Evolutionary conservation across 129 eudicot genomes (phyloP).

Genomic region (Tagetes erecta): DNA sequence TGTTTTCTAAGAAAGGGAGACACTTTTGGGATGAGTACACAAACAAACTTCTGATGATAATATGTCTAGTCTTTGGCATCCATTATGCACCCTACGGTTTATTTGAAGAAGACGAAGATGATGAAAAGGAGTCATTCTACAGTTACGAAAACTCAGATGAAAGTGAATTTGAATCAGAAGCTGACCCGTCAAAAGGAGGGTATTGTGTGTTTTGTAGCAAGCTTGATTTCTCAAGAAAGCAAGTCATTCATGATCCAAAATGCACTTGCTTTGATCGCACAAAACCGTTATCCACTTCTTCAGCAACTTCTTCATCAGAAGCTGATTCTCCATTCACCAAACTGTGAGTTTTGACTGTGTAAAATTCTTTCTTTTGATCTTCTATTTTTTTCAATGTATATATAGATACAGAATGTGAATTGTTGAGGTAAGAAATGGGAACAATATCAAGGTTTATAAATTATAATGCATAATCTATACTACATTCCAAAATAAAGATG

Average conservation of each 20-base stretch:
- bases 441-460: not conserved
- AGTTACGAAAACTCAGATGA: constrained; percentile 43
- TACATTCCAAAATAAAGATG: not conserved
- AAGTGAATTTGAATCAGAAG: constrained; percentile 39
- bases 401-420: constrained; percentile 28
- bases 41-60: constrained; percentile 39
- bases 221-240: constrained; percentile 50
- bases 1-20: constrained; percentile 45
- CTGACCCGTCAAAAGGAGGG: constrained; percentile 41
- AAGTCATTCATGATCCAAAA: constrained; percentile 52
- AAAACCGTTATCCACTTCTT: constrained; percentile 38
- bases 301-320: constrained; percentile 44
- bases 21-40: constrained; percentile 39
- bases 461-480: too few relatives aligned
- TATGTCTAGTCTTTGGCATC: constrained; percentile 34
- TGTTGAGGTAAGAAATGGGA: constrained; percentile 17
- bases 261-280: constrained; percentile 62
- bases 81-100: constrained; percentile 38
- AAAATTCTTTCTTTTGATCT: constrained; percentile 24
- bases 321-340: constrained; percentile 35
- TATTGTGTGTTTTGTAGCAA: constrained; percentile 79
- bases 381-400: constrained; percentile 24
- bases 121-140: constrained; percentile 39
- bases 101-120: constrained; percentile 37
- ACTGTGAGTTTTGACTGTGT: constrained; percentile 33